Percentiles rank a stretch among this genome's conserved stretches.
phyloP scores from a whole-genome alignment of 306 rosid genomes.

The Lithocarpus polystachyus region DNA sequence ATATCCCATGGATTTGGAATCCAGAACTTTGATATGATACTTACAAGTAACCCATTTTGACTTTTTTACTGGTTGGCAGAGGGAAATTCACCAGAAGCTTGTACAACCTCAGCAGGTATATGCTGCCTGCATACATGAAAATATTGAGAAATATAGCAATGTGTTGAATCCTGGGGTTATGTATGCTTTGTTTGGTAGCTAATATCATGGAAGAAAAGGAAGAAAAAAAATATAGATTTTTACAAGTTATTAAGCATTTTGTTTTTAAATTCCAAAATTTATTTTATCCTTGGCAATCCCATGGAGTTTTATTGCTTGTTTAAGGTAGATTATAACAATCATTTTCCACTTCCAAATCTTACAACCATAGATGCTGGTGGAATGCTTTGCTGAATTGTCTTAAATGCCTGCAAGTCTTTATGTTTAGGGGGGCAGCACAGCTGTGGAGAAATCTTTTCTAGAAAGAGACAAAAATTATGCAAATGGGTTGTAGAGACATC shows the following conservation, averaged over 20 bases:
- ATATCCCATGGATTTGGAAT: not conserved
- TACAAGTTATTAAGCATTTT: not conserved
- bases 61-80: conserved; percentile 18
- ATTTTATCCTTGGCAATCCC: not conserved
- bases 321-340: not conserved
- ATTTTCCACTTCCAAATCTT: not conserved
- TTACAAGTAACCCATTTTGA: not conserved
- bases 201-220: not conserved
- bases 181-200: conserved; percentile 17
- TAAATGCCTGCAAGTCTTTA: conserved; percentile 1
- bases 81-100: not conserved
- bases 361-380: not conserved
- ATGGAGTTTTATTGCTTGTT: not conserved
- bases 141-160: conserved; percentile 24
- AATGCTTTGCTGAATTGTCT: not conserved
- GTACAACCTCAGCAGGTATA: conserved; percentile 17
- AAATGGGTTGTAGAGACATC: conserved; percentile 52
- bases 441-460: conserved; percentile 44
- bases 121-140: conserved; percentile 27
- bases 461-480: conserved; percentile 66
- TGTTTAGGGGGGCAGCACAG: conserved; percentile 38
- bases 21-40: not conserved
- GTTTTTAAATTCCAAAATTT: not conserved
- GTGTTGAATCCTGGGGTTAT: conserved; percentile 23
- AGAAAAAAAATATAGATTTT: conserved; percentile 3